Base-by-base conservation (phyloP, 2,329 filamentous ascomycete genomes). In the Ascocoryne sarcoides region DNA sequence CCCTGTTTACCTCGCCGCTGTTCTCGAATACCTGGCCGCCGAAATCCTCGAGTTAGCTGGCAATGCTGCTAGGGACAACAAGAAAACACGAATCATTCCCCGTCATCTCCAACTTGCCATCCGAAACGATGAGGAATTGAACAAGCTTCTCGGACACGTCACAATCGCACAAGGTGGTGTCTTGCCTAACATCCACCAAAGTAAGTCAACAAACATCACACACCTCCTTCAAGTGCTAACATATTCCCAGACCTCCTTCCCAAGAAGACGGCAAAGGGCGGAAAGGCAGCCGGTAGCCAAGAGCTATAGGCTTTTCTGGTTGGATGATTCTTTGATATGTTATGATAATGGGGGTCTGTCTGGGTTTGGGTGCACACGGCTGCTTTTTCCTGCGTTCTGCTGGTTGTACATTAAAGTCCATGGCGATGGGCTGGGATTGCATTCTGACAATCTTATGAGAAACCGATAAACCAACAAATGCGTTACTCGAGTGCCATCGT, bases 61-160 rank as follows among this genome's bases (percentile, higher is more conserved):
- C 60, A 98, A 98, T 69, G 92, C 92, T 60, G 92, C 92, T 51
- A 90, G 92, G 60, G 92, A 98, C 74, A 95, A 96, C 82, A 98
- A 98, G 86, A 96, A 96, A 84, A 98, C 90, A 53, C 89, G 92
- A 84, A 98, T 98, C 73, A 98, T 96, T 48, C 92, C 92, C 53
- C 88, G 92, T 69, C 92, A 98, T 70, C 80, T 98, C 35, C 92
- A 98, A 75, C 87, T 98, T 58, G 92, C 92, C 70, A 98, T 98
- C 75, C 83, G 92, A 63, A 95, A 95, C 73, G 90, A 96, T 68
- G 90, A 96, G 79, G 92, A 98, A 72, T 69, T 96, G 84, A 95
- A 96, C 84, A 96, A 95, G 79, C 82, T 94, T 49, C 76, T 95
- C 52, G 89, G 89, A 44, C 87, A 94, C 65, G 88, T 95, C 69